A percentile compares a stretch with the other conserved stretches of the same genome.
Conservation (phyloP, 108 stramenopile genomes). For the Schizochytrium sp. region DNA sequence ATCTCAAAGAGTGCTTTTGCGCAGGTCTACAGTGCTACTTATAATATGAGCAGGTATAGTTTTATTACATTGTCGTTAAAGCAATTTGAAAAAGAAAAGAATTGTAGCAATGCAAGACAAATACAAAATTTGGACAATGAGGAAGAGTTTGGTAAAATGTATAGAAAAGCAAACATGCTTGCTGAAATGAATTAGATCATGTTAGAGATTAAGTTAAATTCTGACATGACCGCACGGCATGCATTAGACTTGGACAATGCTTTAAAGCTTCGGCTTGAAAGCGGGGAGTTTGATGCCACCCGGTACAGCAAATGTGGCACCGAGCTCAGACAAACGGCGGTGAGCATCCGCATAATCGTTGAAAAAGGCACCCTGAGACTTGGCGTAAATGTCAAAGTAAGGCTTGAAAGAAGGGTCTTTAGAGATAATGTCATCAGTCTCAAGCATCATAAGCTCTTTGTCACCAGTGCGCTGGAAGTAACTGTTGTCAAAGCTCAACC, state of each 20-base stretch:
- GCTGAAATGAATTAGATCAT: no score
- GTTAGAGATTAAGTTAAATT: no score
- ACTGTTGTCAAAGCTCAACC: conserved; percentile 94
- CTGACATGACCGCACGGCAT: no score
- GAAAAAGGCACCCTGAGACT: conserved; percentile 86
- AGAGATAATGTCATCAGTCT: conserved; percentile 86
- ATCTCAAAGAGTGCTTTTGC: no score
- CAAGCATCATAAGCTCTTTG: conserved; percentile 82
- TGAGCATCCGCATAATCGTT: conserved; percentile 74
- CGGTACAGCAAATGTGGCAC: conserved; percentile 64
- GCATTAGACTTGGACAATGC: not conserved
- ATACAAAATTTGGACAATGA: no score
- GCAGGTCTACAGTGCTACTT: no score
- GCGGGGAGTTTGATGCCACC: conserved; percentile 53
- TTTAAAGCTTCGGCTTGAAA: conserved; percentile 38
- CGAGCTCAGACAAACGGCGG: conserved; percentile 71
- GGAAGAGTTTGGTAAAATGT: no score
- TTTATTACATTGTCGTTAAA: no score
- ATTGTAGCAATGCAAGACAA: no score
- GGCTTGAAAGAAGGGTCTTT: conserved; percentile 85
- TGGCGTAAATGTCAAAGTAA: conserved; percentile 89
- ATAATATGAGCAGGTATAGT: no score
- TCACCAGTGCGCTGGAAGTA: conserved; percentile 94
- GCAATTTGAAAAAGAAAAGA: no score
- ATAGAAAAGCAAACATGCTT: no score